These are phyloP conservation scores for Colletotrichum gloeosporioides DNA, from an alignment of 2,329 filamentous ascomycete genomes.

Conservation along the genomic window DNA sequence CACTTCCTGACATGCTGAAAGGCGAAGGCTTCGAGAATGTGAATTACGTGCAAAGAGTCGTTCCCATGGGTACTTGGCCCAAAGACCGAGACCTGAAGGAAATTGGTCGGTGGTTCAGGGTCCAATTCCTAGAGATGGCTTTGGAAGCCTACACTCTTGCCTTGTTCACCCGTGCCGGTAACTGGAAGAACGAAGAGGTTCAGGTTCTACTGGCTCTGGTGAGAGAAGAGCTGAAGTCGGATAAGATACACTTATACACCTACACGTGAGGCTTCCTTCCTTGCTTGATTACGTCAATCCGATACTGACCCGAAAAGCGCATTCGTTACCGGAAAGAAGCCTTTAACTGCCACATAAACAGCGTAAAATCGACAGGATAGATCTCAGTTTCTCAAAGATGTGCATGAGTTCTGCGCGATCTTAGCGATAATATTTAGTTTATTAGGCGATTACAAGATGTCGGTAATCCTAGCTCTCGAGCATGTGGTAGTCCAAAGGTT, in stretches of 20 bases:
- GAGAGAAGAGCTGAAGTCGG: constrained; percentile 26
- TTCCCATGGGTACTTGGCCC: constrained; percentile 46
- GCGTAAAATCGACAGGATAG: accelerated
- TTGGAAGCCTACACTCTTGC: constrained; percentile 26
- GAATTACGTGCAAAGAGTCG: constrained; percentile 29
- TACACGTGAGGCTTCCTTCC: constrained; percentile 24
- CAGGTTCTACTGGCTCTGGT: constrained; percentile 28
- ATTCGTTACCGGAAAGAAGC: not conserved
- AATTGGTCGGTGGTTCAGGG: constrained; percentile 32
- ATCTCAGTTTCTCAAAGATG: not conserved
- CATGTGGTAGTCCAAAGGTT: not conserved
- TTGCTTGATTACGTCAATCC: not conserved
- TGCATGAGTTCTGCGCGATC: accelerated
- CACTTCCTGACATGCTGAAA: constrained; percentile 21
- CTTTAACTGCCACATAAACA: not conserved
- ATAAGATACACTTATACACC: constrained; percentile 29
- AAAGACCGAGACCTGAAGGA: constrained; percentile 44
- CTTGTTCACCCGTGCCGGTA: constrained; percentile 25
- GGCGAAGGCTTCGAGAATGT: constrained; percentile 33
- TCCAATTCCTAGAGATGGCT: constrained; percentile 25
- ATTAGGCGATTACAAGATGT: not conserved
- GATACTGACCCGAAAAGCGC: not conserved
- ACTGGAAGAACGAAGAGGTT: constrained; percentile 27
- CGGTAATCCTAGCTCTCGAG: not conserved
- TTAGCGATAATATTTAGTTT: not conserved